Evolutionary conservation across 768 basidiomycete species (phyloP).

Genomic region (Lactifluus volemus): DNA sequence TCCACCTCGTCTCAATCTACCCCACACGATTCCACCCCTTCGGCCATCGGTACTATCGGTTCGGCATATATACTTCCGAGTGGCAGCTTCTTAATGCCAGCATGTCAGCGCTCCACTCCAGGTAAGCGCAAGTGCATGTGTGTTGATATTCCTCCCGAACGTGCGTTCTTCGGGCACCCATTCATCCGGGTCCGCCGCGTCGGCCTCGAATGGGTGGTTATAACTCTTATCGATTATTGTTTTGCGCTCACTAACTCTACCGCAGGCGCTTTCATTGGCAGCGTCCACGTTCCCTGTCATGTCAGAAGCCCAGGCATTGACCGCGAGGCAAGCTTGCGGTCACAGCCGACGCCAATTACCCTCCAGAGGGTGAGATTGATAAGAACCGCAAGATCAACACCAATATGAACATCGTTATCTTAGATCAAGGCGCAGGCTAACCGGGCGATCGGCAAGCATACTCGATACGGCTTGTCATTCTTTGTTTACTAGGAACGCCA

Average conservation of each 20-base stretch:
- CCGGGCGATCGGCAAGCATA: neutral
- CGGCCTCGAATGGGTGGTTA: neutral
- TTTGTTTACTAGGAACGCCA: neutral
- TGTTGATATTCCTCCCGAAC: neutral
- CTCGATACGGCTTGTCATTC: neutral
- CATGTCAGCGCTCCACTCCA: neutral
- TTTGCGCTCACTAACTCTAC: neutral
- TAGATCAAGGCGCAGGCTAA: neutral
- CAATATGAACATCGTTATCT: neutral
- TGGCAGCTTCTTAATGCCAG: neutral
- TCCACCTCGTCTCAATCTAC: neutral
- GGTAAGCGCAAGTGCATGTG: neutral
- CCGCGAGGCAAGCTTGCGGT: neutral
- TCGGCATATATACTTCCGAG: neutral
- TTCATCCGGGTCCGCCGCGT: neutral
- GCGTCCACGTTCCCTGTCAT: neutral
- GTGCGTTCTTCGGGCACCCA: neutral
- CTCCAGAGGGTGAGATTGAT: neutral
- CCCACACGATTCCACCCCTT: neutral
- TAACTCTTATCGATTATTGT: neutral
- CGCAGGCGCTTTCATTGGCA: neutral
- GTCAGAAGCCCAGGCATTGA: neutral
- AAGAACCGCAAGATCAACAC: neutral
- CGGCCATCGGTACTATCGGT: neutral
- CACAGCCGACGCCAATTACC: neutral